These are phyloP conservation scores for Coffea eugenioides DNA, from an alignment of 257 asterid genomes.

Conservation along the genomic window DNA sequence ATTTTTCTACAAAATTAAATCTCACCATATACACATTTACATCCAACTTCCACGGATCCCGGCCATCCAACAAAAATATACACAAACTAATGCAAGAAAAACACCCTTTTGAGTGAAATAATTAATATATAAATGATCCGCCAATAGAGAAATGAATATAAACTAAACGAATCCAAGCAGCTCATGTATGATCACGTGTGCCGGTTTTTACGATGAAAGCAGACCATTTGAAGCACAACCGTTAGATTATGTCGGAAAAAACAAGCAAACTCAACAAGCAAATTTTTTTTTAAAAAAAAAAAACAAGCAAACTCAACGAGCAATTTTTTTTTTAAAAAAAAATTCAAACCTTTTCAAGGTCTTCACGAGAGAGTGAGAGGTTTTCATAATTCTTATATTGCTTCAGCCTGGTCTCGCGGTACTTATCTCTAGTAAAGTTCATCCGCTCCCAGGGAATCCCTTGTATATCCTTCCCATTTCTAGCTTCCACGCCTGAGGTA, in stretches of 20 bases:
- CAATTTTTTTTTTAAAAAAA: neutral
- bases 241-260: no score
- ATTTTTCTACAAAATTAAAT: neutral
- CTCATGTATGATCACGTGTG: neutral
- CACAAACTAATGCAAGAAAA: no score
- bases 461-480: conserved; percentile 91
- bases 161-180: neutral
- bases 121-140: no score
- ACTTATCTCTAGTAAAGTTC: conserved; percentile 66
- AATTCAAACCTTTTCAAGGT: conserved; percentile 52
- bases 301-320: no score
- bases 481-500: conserved; percentile 77
- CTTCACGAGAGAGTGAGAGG: conserved; percentile 50
- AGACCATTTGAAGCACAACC: neutral
- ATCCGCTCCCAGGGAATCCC: conserved; percentile 97
- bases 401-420: conserved; percentile 71
- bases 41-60: no score
- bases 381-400: conserved; percentile 77
- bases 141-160: neutral
- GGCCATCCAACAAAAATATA: neutral
- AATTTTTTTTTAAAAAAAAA: no score
- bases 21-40: neutral
- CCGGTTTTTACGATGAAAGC: neutral
- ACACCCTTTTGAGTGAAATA: no score
- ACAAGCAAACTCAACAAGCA: no score